Conservation (phyloP, 2,329 filamentous ascomycete genomes). For the Xylaria sp. region DNA sequence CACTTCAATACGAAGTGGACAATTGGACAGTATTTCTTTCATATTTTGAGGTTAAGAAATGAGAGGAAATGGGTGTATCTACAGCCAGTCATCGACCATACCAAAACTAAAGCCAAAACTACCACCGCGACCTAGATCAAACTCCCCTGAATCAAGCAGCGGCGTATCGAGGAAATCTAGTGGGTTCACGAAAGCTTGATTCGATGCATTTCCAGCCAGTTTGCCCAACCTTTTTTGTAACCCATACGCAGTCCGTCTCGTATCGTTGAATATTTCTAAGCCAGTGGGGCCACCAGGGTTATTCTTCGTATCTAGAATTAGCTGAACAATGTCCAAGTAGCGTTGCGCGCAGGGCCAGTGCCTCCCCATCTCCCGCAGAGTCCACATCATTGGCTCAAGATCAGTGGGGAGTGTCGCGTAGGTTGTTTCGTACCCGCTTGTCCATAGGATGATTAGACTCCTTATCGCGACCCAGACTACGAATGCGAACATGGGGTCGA, state of each 20-base stretch:
- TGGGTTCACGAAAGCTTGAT: not conserved
- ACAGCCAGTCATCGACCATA: slow-evolving; percentile 12
- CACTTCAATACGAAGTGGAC: too few species aligned
- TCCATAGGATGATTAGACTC: slow-evolving; percentile 8
- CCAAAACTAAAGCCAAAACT: not conserved
- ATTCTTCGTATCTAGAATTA: slow-evolving; percentile 12
- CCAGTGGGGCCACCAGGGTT: slow-evolving; percentile 4
- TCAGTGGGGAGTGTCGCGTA: slow-evolving; percentile 6
- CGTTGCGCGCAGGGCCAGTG: slow-evolving; percentile 13
- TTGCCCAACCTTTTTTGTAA: slow-evolving; percentile 5
- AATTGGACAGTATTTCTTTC: not conserved
- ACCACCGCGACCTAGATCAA: slow-evolving; percentile 2
- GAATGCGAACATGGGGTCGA: slow-evolving; percentile 12
- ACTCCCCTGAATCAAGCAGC: not conserved
- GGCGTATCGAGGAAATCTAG: slow-evolving; percentile 10
- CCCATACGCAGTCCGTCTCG: slow-evolving; percentile 12
- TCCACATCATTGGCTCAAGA: slow-evolving; percentile 10
- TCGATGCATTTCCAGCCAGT: not conserved
- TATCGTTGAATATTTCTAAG: slow-evolving; percentile 11
- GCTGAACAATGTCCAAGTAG: slow-evolving; percentile 11
- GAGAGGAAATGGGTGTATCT: not conserved
- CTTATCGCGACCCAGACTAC: slow-evolving; percentile 12
- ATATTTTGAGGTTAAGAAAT: not conserved
- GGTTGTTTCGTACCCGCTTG: slow-evolving; percentile 8
- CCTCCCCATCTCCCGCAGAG: slow-evolving; percentile 8